phyloP scores from a whole-genome alignment of 192 early-diverging fungal species.

The Obelidium mucronatum region DNA sequence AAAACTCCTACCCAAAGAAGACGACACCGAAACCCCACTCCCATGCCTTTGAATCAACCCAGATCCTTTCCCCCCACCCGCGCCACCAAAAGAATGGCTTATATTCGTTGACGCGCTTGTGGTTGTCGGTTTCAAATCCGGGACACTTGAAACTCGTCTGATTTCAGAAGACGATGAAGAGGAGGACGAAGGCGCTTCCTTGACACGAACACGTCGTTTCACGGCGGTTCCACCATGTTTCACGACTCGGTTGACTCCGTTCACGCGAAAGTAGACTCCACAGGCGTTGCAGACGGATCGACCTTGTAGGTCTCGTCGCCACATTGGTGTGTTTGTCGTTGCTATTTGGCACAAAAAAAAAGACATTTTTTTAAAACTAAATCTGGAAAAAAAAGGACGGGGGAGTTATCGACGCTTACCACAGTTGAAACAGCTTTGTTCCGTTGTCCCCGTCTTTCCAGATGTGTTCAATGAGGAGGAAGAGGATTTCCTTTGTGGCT shows the following conservation, averaged over 20 bases:
- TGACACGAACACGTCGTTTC: slow-evolving; percentile 15
- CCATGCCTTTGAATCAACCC: background rate
- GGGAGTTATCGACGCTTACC: background rate
- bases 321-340: slow-evolving; percentile 46
- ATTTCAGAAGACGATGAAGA: background rate
- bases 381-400: background rate
- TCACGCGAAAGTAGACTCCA: slow-evolving; percentile 83
- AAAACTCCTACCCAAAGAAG: background rate
- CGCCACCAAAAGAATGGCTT: background rate
- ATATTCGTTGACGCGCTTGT: background rate
- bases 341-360: too few species aligned
- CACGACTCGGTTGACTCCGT: slow-evolving; percentile 71
- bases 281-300: slow-evolving; percentile 86
- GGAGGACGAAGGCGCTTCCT: slow-evolving; percentile 3
- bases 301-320: slow-evolving; percentile 52
- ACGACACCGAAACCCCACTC: background rate
- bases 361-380: too few species aligned
- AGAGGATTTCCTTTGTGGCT: background rate
- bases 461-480: background rate
- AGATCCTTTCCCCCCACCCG: background rate
- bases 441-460: background rate
- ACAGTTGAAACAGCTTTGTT: background rate
- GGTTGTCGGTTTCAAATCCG: background rate
- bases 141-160: slow-evolving; percentile 17
- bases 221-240: slow-evolving; percentile 62